Percentiles rank a stretch among this genome's conserved stretches.
phyloP scores from a whole-genome alignment of 2,329 filamentous ascomycete genomes.

The Aspergillus melleus region DNA sequence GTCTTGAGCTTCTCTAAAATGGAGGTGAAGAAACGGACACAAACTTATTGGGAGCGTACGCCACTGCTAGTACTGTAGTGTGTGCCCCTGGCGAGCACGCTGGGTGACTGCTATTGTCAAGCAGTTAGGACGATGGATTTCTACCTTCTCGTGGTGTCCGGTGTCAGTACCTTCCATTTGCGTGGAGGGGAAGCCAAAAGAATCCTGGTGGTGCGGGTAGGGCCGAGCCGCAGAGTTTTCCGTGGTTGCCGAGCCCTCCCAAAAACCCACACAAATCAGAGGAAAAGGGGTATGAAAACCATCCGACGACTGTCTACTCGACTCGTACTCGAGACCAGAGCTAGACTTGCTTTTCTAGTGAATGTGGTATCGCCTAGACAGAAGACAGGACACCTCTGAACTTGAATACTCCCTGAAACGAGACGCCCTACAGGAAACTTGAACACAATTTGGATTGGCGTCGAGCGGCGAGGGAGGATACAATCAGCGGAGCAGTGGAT shows the following conservation, averaged over 20 bases:
- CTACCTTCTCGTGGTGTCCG: slow-evolving; percentile 17
- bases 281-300: slow-evolving; percentile 14
- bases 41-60: too few species aligned
- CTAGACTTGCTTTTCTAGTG: slow-evolving; percentile 12
- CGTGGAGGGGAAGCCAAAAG: slow-evolving; percentile 10
- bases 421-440: not conserved
- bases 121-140: slow-evolving; percentile 15
- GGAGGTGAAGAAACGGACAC: too few species aligned
- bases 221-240: slow-evolving; percentile 14
- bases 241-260: slow-evolving; percentile 9
- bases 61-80: too few species aligned
- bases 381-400: slow-evolving; percentile 14
- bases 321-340: slow-evolving; percentile 15
- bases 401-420: slow-evolving; percentile 3
- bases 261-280: slow-evolving; percentile 10
- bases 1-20: too few species aligned
- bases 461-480: slow-evolving; percentile 4
- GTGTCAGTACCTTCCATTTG: slow-evolving; percentile 10
- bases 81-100: too few species aligned
- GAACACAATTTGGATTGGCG: slow-evolving; percentile 5
- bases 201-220: slow-evolving; percentile 12
- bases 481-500: slow-evolving; percentile 4
- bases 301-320: slow-evolving; percentile 15
- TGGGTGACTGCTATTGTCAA: not conserved
- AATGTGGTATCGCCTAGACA: slow-evolving; percentile 15